A percentile compares a stretch with the other conserved stretches of the same genome.
phyloP scores from a whole-genome alignment of 2,329 filamentous ascomycete species.

The Fusarium humuli region DNA sequence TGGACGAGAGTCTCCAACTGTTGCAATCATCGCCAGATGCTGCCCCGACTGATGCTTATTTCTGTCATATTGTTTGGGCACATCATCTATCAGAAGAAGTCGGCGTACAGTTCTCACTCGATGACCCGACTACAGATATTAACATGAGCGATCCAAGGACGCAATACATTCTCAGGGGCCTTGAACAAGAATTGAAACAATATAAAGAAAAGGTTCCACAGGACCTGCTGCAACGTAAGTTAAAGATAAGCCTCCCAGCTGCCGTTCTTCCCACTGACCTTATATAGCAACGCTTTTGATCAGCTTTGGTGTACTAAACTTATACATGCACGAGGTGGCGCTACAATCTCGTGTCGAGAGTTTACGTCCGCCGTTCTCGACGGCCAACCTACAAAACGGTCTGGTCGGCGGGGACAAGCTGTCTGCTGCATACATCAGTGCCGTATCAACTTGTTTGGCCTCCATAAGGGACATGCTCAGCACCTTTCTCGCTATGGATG shows the following conservation, averaged over 20 bases:
- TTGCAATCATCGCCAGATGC: conserved; percentile 66
- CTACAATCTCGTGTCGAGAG: conserved; percentile 74
- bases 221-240: conserved; percentile 68
- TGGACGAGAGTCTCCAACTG: conserved; percentile 69
- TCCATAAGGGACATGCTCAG: conserved; percentile 76
- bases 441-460: conserved; percentile 73
- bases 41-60: conserved; percentile 65
- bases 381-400: conserved; percentile 58
- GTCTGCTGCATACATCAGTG: conserved; percentile 69
- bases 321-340: conserved; percentile 82
- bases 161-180: conserved; percentile 72
- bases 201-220: conserved; percentile 67
- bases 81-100: conserved; percentile 76
- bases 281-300: conserved; percentile 69
- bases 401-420: conserved; percentile 56
- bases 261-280: conserved; percentile 23
- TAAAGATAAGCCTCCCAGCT: not conserved
- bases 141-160: conserved; percentile 72
- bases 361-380: conserved; percentile 60
- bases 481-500: conserved; percentile 71
- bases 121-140: conserved; percentile 67
- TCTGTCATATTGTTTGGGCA: conserved; percentile 70
- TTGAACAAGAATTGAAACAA: conserved; percentile 72
- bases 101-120: conserved; percentile 72
- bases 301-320: conserved; percentile 72